phyloP scores from a whole-genome alignment of 192 early-diverging fungal genomes.

The Coemansia brasiliensis region DNA sequence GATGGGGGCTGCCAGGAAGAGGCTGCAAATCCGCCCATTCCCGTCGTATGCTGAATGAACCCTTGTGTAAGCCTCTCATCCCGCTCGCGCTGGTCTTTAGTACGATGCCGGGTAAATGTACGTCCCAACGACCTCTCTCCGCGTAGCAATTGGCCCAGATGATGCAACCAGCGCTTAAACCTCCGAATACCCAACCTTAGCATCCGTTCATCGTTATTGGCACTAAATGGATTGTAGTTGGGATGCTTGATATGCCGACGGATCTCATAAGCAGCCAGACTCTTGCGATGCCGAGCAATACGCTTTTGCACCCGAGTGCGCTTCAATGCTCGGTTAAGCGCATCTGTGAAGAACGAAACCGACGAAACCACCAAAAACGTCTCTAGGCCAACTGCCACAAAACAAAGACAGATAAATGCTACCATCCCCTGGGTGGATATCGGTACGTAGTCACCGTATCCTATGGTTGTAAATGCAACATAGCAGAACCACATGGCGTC shows the following conservation, averaged over 20 bases:
- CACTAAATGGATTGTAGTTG: slow-evolving; percentile 51
- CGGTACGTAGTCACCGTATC: slow-evolving; percentile 51
- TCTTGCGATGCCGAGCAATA: slow-evolving; percentile 38
- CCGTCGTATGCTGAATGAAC: slow-evolving; percentile 49
- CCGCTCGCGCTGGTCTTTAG: slow-evolving; percentile 21
- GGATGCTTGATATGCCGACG: slow-evolving; percentile 56
- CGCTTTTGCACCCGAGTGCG: slow-evolving; percentile 41
- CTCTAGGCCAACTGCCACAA: slow-evolving; percentile 53
- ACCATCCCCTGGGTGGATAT: slow-evolving; percentile 38
- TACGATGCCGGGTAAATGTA: slow-evolving; percentile 15
- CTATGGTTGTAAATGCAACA: slow-evolving; percentile 56
- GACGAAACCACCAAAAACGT: slow-evolving; percentile 51
- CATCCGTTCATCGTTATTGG: slow-evolving; percentile 35
- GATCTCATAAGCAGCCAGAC: slow-evolving; percentile 50
- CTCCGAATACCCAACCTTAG: slow-evolving; percentile 24
- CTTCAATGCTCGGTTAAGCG: slow-evolving; percentile 24
- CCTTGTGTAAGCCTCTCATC: slow-evolving; percentile 36
- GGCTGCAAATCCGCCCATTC: slow-evolving; percentile 37
- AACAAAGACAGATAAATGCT: slow-evolving; percentile 49
- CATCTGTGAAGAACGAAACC: slow-evolving; percentile 42
- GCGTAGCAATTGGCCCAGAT: slow-evolving; percentile 16
- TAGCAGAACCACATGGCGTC: slow-evolving; percentile 56
- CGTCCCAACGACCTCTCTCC: slow-evolving; percentile 15
- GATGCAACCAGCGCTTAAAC: slow-evolving; percentile 16
- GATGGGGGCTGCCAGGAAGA: slow-evolving; percentile 43